phyloP scores from a whole-genome alignment of 1,284 basidiomycete genomes.

The Leucoagaricus sp. region DNA sequence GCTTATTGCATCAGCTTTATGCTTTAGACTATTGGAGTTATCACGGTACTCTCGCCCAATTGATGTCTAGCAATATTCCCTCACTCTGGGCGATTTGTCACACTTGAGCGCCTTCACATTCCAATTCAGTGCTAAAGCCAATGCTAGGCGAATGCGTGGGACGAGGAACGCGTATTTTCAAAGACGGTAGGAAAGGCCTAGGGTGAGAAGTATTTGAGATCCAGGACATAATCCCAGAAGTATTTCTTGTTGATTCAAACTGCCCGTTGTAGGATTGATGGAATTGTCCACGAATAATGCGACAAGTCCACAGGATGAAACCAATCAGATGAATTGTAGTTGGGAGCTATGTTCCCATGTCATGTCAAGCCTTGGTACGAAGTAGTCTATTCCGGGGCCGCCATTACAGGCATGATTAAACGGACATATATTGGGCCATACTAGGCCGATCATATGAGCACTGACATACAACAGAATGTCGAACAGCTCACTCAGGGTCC shows the following conservation, averaged over 20 bases:
- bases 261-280: not conserved
- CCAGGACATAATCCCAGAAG: too few species aligned
- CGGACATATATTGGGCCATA: slow-evolving; percentile 78
- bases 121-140: too few species aligned
- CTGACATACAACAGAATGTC: not conserved
- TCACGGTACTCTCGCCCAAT: too few species aligned
- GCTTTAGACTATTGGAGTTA: not conserved
- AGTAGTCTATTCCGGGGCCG: not conserved
- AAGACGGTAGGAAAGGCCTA: not conserved
- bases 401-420: slow-evolving; percentile 28
- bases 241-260: not conserved
- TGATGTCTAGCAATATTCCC: not conserved
- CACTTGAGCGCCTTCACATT: too few species aligned
- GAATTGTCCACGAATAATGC: not conserved
- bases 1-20: not conserved
- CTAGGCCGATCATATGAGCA: slow-evolving; percentile 35
- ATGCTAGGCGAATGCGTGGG: not conserved
- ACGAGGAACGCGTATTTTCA: not conserved
- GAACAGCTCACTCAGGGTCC: slow-evolving; percentile 40
- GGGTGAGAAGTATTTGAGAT: not conserved
- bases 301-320: not conserved
- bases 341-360: not conserved
- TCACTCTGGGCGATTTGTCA: not conserved
- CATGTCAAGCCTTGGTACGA: not conserved
- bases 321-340: not conserved